These are phyloP conservation scores for Entomortierella beljakovae DNA, from an alignment of 192 early-diverging fungal species.

Conservation along the genomic window DNA sequence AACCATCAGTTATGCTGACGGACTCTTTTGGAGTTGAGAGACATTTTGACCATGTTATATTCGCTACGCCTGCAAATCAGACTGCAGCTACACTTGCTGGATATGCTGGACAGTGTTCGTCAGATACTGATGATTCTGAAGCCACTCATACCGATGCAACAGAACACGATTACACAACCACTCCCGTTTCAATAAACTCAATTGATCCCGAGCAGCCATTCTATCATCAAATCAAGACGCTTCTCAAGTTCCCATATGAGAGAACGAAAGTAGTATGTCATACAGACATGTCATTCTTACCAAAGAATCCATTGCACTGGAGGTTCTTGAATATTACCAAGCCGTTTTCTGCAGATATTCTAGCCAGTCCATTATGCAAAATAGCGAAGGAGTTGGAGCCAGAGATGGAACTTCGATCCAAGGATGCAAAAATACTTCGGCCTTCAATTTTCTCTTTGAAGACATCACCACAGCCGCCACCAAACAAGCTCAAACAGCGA, in stretches of 20 bases:
- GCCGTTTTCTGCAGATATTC: slow-evolving; percentile 23
- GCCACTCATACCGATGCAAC: background rate
- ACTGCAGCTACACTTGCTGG: slow-evolving; percentile 24
- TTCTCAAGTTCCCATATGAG: slow-evolving; percentile 58
- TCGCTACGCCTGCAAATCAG: slow-evolving; percentile 53
- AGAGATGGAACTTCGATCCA: slow-evolving; percentile 16
- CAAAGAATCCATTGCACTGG: slow-evolving; percentile 49
- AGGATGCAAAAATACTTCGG: background rate
- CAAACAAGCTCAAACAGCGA: background rate
- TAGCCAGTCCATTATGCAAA: slow-evolving; percentile 23
- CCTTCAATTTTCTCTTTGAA: slow-evolving; percentile 13
- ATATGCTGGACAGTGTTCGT: background rate
- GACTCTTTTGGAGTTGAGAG: slow-evolving; percentile 20
- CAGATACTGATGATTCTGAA: background rate
- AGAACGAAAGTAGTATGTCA: slow-evolving; percentile 58
- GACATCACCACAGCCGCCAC: background rate
- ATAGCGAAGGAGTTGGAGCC: slow-evolving; percentile 20
- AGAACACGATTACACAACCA: too few species aligned
- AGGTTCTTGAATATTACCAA: slow-evolving; percentile 56
- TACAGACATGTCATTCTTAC: slow-evolving; percentile 58
- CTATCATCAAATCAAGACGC: slow-evolving; percentile 49
- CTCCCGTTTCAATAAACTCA: background rate
- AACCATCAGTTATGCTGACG: slow-evolving; percentile 16
- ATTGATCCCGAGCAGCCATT: slow-evolving; percentile 9
- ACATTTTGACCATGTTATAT: slow-evolving; percentile 42